These are phyloP conservation scores for Amanita pallidorosea DNA, from an alignment of 768 basidiomycete species.

Conservation along the genomic window DNA sequence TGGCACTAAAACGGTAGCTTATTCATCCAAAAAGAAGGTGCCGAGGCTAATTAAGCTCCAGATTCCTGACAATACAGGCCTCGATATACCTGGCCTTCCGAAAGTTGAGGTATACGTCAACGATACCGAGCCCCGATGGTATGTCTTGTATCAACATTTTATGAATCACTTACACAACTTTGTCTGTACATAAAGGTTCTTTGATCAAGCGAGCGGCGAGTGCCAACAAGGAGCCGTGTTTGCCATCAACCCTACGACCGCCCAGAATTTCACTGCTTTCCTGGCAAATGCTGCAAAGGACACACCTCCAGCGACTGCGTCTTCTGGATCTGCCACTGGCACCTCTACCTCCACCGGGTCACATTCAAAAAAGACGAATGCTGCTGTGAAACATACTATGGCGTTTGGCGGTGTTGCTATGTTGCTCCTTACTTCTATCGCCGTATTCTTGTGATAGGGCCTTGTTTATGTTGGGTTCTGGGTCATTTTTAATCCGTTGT, in stretches of 20 bases:
- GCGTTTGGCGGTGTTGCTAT: background rate
- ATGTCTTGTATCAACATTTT: background rate
- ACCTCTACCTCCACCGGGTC: conserved; percentile 1
- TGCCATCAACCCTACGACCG: conserved; percentile 23
- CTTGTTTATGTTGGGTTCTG: background rate
- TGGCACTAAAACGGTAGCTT: conserved; percentile 21
- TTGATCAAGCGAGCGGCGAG: conserved; percentile 27
- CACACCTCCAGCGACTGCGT: conserved; percentile 10
- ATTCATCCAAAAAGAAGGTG: background rate
- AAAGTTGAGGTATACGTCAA: conserved; percentile 20
- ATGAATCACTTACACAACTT: background rate
- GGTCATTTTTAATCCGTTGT: background rate
- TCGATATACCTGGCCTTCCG: conserved; percentile 26
- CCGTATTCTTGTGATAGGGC: background rate
- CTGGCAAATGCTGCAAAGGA: conserved; percentile 24
- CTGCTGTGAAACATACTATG: background rate
- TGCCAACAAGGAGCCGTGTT: conserved; percentile 26
- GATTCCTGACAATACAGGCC: conserved; percentile 19
- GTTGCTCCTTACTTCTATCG: background rate
- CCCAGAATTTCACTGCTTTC: conserved; percentile 23
- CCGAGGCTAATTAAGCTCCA: background rate
- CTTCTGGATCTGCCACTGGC: conserved; percentile 8
- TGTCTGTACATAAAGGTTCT: conserved; percentile 18
- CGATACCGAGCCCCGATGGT: conserved; percentile 25
- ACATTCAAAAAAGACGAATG: background rate